Evolutionary conservation across 116 monocot species (phyloP).

Genomic region (Papilionanthe hybrid): DNA sequence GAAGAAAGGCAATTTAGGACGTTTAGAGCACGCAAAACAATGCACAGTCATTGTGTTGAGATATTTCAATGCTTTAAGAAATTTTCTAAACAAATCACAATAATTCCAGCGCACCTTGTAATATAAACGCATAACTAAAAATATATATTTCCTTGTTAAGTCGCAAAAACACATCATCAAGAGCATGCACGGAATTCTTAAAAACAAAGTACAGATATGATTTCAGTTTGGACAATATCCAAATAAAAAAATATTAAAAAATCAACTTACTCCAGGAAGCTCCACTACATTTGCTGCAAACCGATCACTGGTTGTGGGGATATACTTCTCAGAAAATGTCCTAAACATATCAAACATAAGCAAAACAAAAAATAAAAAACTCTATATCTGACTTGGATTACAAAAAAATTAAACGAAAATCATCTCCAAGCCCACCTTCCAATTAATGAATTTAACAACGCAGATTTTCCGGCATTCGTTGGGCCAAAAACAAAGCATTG

Average conservation of each 20-base stretch:
- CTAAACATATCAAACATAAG: constrained; percentile 30
- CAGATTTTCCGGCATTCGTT: constrained; percentile 78
- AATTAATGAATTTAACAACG: constrained; percentile 68
- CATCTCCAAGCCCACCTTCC: constrained; percentile 38
- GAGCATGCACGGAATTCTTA: not conserved
- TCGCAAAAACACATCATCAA: not conserved
- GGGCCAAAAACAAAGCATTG: constrained; percentile 97
- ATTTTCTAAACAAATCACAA: not conserved
- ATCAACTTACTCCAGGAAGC: constrained; percentile 55
- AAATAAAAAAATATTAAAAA: constrained; percentile 4
- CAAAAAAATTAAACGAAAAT: not conserved
- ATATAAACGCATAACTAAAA: not conserved
- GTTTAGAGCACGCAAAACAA: too few relatives aligned
- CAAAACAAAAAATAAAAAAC: not conserved
- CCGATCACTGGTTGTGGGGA: constrained; percentile 45
- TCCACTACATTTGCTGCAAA: constrained; percentile 86
- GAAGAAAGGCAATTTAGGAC: too few relatives aligned
- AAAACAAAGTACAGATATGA: not conserved
- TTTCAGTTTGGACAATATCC: not conserved
- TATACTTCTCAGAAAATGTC: constrained; percentile 59
- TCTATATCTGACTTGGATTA: not conserved
- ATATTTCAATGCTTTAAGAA: not conserved
- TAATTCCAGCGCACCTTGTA: not conserved
- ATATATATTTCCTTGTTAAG: not conserved
- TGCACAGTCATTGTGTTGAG: not conserved